phyloP scores from a whole-genome alignment of 768 basidiomycete genomes.

The Panaeolus cyanescens region DNA sequence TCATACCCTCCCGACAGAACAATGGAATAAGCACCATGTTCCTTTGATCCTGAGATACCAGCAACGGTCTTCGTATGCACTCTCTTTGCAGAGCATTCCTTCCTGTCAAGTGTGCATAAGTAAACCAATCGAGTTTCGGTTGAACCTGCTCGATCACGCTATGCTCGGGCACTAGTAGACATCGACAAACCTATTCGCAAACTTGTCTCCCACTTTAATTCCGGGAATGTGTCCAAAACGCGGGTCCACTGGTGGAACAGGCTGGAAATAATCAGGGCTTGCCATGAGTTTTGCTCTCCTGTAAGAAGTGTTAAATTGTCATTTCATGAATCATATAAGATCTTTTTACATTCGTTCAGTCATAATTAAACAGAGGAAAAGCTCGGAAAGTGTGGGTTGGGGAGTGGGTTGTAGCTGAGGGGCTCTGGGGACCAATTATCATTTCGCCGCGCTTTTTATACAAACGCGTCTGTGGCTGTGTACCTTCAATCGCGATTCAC shows the following conservation, averaged over 20 bases:
- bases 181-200: slow-evolving; percentile 19
- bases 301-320: slow-evolving; percentile 1
- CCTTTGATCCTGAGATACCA: slow-evolving; percentile 34
- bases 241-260: slow-evolving; percentile 15
- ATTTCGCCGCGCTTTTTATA: background rate
- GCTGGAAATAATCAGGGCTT: slow-evolving; percentile 18
- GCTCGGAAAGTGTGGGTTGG: background rate
- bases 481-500: background rate
- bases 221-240: slow-evolving; percentile 24
- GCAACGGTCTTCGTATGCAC: slow-evolving; percentile 31
- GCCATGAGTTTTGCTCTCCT: slow-evolving; percentile 25
- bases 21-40: slow-evolving; percentile 40
- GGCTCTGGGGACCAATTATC: background rate
- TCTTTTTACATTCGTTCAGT: slow-evolving; percentile 25
- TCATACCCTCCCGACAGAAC: slow-evolving; percentile 41
- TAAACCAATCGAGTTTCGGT: background rate
- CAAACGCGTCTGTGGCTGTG: background rate
- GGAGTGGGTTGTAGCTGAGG: background rate
- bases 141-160: too few relatives aligned
- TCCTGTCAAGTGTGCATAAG: slow-evolving; percentile 17
- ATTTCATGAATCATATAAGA: background rate
- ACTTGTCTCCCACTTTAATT: slow-evolving; percentile 22
- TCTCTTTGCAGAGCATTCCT: slow-evolving; percentile 20
- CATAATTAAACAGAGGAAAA: slow-evolving; percentile 3
- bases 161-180: slow-evolving; percentile 4